Base-by-base conservation (phyloP, 2,329 filamentous ascomycete species). In the Furcasterigmium sp. region DNA sequence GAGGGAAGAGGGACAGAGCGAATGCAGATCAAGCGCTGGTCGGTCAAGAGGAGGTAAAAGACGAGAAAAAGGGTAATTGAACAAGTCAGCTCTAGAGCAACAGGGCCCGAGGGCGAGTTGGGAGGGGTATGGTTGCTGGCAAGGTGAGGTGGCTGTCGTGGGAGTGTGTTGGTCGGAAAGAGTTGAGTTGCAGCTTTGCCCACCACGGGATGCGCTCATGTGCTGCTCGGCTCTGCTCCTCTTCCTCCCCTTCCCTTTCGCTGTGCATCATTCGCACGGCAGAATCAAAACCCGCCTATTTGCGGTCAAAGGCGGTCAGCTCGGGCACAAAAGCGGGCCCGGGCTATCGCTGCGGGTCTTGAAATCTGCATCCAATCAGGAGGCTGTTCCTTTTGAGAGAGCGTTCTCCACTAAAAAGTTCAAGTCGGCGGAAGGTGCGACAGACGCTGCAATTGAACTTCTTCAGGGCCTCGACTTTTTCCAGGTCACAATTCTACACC, bases 171-270 rank as follows among this genome's bases (percentile, higher is more conserved):
- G 38, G 39, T 41, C 20, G 39, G 39, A 20, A 47, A 44, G 44
- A 42, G 49, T 43, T 40, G n/a, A n/a, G n/a, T 46, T 49, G 48
- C 46, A 37, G 46, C 46, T n/a, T n/a, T 50, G 44, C 46, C 42
- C 44, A 46, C 46, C 41, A 43, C 43, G 41, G 44, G 48, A 50
- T 50, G 48, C 48, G 48, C 46, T 50, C 48, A 50, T 47, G 29
- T 29, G 30, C 43, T 50, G 40, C 45, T 43, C 42, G 39, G 35
- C 46, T 50, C 46, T 42, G 42, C 42, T 46, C 43, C 39, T 45
- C 41, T 44, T 44, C 35, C 36, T 41, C 25, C 14, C 26, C 20
- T 11, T 37, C 10, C 36, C 18, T 18, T 17, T 35, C 18, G 32
- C 18, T 35, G 32, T 35, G 32, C 32, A 40, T 34, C 34, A 37